Evolutionary conservation across 768 basidiomycete genomes (phyloP).

Genomic region (Russula earlei): DNA sequence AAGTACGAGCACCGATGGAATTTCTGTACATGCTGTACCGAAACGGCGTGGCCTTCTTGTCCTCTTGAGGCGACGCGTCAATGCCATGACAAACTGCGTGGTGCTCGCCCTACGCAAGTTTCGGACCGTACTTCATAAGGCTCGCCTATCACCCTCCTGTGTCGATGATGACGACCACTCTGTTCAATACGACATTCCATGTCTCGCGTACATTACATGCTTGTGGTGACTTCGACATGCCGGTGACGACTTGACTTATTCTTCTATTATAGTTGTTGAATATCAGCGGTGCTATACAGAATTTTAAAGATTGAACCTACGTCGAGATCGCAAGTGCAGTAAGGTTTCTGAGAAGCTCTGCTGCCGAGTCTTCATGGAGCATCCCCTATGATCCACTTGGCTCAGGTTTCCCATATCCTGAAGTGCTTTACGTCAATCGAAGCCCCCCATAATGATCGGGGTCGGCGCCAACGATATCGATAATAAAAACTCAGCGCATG

Average conservation of each 20-base stretch:
- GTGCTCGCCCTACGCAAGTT: neutral
- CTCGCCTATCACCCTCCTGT: neutral
- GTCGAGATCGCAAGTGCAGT: too few relatives aligned
- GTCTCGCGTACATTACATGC: conserved; percentile 13
- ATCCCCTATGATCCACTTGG: too few relatives aligned
- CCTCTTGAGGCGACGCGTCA: conserved; percentile 1
- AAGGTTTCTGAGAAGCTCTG: too few relatives aligned
- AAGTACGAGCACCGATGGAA: neutral
- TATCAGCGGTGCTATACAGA: neutral
- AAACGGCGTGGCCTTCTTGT: neutral
- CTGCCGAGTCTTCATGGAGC: too few relatives aligned
- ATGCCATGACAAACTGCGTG: neutral
- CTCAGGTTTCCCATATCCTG: too few relatives aligned
- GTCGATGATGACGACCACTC: neutral
- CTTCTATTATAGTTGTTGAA: neutral
- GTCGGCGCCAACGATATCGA: too few relatives aligned
- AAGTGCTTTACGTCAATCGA: too few relatives aligned
- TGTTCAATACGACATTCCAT: conserved; percentile 10
- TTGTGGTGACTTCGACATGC: neutral
- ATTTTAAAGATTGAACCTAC: too few relatives aligned
- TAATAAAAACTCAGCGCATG: too few relatives aligned
- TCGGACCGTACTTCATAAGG: neutral
- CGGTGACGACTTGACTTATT: neutral
- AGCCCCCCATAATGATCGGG: too few relatives aligned
- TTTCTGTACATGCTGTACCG: neutral